Percentiles rank a stretch among this genome's conserved stretches.
Conservation (phyloP, 106 monocot genomes). For the Allium fistulosum region DNA sequence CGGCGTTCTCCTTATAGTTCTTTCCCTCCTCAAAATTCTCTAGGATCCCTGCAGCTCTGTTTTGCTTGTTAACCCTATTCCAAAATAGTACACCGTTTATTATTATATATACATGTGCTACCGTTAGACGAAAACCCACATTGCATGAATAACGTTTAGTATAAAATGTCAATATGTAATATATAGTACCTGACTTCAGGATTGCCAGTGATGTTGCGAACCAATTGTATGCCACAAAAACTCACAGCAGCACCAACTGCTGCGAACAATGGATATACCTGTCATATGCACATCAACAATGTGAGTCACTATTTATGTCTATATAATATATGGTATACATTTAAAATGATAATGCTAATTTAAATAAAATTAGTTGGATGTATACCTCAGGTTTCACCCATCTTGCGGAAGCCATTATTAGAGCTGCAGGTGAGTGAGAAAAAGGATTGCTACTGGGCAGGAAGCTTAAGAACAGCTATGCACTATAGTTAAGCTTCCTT, state of each 20-base stretch:
- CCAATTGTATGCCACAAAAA: background rate
- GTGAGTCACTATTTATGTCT: background rate
- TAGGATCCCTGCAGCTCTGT: conserved; percentile 55
- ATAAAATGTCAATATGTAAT: background rate
- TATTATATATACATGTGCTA: no score
- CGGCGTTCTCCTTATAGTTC: conserved; percentile 32
- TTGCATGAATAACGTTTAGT: background rate
- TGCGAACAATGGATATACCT: background rate
- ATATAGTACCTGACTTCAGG: background rate
- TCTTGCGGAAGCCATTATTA: background rate
- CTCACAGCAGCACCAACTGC: background rate
- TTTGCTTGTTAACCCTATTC: conserved; percentile 48
- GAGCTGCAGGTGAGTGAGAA: background rate
- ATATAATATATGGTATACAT: background rate
- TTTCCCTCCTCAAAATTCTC: conserved; percentile 57
- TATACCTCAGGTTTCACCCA: background rate
- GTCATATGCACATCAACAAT: background rate
- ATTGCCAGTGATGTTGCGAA: background rate
- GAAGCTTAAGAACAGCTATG: background rate
- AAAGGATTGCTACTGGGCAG: background rate
- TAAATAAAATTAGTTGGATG: background rate
- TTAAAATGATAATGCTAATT: background rate
- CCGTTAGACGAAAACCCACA: background rate
- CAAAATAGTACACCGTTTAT: background rate
- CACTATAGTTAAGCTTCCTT: no score